Evolutionary conservation across 176 grass and related monocot species (phyloP).

Genomic region (Metroxylon sagu): DNA sequence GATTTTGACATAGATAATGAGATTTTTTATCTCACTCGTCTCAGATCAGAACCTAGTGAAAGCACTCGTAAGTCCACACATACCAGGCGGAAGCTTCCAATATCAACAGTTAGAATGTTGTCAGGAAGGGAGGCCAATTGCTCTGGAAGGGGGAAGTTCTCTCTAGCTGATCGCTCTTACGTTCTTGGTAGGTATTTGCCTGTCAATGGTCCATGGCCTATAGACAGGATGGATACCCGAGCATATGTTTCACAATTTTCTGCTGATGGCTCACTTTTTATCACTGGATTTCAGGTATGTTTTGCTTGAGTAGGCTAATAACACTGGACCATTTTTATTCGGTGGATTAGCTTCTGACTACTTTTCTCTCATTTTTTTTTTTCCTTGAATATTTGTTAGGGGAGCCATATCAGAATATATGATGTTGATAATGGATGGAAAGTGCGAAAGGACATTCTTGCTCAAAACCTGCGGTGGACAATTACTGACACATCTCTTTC

Average conservation of each 20-base stretch:
- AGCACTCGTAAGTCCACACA: conserved; percentile 28
- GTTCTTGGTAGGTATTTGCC: conserved; percentile 63
- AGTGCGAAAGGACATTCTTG: conserved; percentile 60
- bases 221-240: conserved; percentile 50
- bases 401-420: conserved; percentile 79
- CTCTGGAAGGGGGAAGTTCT: conserved; percentile 56
- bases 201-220: conserved; percentile 30
- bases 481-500: conserved; percentile 70
- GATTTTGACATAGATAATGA: conserved; percentile 55
- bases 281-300: conserved; percentile 73
- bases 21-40: conserved; percentile 61
- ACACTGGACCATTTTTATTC: too few relatives aligned
- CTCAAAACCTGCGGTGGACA: conserved; percentile 76
- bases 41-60: conserved; percentile 50
- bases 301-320: background rate
- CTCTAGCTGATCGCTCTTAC: conserved; percentile 45
- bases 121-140: conserved; percentile 54
- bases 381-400: conserved; percentile 13
- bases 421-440: conserved; percentile 61
- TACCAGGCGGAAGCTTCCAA: conserved; percentile 15
- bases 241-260: conserved; percentile 90
- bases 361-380: too few relatives aligned
- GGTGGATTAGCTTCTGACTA: too few relatives aligned
- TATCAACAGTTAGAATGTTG: conserved; percentile 49
- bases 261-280: conserved; percentile 62